Percentiles rank a stretch among this genome's conserved stretches.
These are phyloP conservation scores for Aspergillus ruber DNA, from an alignment of 2,329 filamentous ascomycete genomes.

Conservation along the genomic window DNA sequence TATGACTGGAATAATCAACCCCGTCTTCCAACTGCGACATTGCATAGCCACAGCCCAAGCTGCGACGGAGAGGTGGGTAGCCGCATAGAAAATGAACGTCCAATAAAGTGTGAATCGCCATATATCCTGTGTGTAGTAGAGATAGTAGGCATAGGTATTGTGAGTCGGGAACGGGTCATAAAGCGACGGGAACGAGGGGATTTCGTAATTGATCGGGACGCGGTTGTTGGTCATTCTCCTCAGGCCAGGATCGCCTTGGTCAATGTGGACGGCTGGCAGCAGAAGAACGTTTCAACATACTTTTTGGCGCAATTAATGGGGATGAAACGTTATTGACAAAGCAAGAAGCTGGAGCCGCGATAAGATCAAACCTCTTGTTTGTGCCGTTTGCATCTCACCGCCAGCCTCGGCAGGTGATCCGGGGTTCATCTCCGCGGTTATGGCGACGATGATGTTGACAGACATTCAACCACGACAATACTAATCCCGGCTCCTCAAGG, in stretches of 20 bases:
- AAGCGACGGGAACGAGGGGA: conserved; percentile 72
- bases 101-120: conserved; percentile 84
- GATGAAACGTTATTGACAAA: neutral
- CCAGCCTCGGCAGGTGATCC: conserved; percentile 28
- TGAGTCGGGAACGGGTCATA: conserved; percentile 63
- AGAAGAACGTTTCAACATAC: conserved; percentile 3
- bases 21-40: conserved; percentile 39
- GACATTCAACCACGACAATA: conserved; percentile 3
- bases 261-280: neutral
- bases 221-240: conserved; percentile 32
- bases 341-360: neutral
- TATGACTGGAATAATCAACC: conserved; percentile 66
- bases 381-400: conserved; percentile 23
- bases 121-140: conserved; percentile 70
- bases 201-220: conserved; percentile 54
- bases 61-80: conserved; percentile 67
- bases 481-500: conserved; percentile 2
- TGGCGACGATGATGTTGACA: conserved; percentile 1
- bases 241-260: conserved; percentile 1
- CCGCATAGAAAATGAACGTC: conserved; percentile 72
- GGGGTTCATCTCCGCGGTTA: conserved; percentile 24
- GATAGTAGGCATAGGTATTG: conserved; percentile 53
- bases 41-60: conserved; percentile 68
- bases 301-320: neutral
- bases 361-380: conserved; percentile 16